phyloP scores from a whole-genome alignment of 2,329 filamentous ascomycete species.

The Reticulascus tulasneorum region DNA sequence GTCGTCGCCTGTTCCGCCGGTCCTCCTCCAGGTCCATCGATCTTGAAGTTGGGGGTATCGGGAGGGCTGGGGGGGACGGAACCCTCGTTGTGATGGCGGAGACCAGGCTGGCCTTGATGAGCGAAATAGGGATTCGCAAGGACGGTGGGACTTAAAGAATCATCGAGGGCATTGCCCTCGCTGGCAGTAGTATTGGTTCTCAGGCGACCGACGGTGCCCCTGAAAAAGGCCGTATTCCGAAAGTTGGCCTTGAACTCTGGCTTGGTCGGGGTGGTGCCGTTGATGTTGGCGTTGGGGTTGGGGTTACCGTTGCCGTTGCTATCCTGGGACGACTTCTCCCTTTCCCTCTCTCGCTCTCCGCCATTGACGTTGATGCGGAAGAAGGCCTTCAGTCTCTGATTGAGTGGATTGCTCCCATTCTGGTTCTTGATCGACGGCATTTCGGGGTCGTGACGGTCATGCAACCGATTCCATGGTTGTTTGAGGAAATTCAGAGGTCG shows the following conservation, averaged over 20 bases:
- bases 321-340: conserved; percentile 16
- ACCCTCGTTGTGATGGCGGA: conserved; percentile 91
- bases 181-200: conserved; percentile 88
- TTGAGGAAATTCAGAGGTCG: conserved; percentile 8
- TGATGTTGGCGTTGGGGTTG: conserved; percentile 31
- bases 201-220: conserved; percentile 78
- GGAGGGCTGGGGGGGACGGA: conserved; percentile 91
- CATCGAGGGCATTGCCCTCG: conserved; percentile 87
- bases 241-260: conserved; percentile 55
- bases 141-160: conserved; percentile 84
- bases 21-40: conserved; percentile 62
- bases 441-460: conserved; percentile 18
- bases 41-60: conserved; percentile 77
- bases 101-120: conserved; percentile 88
- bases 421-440: conserved; percentile 54
- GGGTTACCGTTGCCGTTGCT: too few species aligned
- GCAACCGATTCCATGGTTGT: conserved; percentile 34
- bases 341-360: conserved; percentile 26
- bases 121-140: conserved; percentile 96
- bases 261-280: conserved; percentile 5
- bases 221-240: conserved; percentile 85
- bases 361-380: conserved; percentile 60
- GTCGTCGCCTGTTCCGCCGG: conserved; percentile 66
- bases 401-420: conserved; percentile 56
- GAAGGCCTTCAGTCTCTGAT: conserved; percentile 67